Base-by-base conservation (phyloP, 2,329 filamentous ascomycete species). In the Pseudogymnoascus pannorum region DNA sequence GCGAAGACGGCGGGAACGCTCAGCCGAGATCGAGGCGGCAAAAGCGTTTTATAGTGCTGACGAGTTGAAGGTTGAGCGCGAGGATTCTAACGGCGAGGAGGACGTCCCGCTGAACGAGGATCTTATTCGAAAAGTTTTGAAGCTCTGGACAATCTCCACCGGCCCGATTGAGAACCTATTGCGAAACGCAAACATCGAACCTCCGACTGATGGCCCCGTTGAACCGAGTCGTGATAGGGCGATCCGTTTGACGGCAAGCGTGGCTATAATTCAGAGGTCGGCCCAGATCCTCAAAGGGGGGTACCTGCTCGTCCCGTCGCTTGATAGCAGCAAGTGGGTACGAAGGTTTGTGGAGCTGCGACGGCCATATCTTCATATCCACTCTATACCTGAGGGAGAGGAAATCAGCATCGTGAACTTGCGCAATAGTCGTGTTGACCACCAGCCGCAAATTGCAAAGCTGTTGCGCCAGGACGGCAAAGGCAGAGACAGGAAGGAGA, bases 291-390 rank as follows among this genome's bases (percentile, higher is more conserved):
- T 96, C 67, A 96, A 96, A 76, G 87, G 90, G 14, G 92, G 92
- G 14, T 95, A 94, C 73, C 82, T 99, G 14, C 80, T 97, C 44
- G 89, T 90, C 2, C 92, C 92, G 0, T 92, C 92, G 70, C 87
- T 86, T 61, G 87, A 90, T 60, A 90, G 87, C 35, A 89, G 87
- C 20, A 85, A 88, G 64, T 99, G 94, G 94, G 83, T 94, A 26
- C 91, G 92, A 68, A 87, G 93, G 42, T 97, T 96, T 71, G 91
- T 97, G 58, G 94, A 99, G 75, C 82, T 99, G 26, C 85, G 94
- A 31, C 83, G 89, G 59, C 94, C 94, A 0, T 99, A 97, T 72
- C 80, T 99, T 60, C 92, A 97, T 73, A 84, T 99, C 35, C 91
- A 97, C 75, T 89, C 85, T 22, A 87, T 88, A 0, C 85, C 87